Evolutionary conservation across 2,329 filamentous ascomycete species (phyloP).

Genomic region (Fonsecaea multimorphosa): DNA sequence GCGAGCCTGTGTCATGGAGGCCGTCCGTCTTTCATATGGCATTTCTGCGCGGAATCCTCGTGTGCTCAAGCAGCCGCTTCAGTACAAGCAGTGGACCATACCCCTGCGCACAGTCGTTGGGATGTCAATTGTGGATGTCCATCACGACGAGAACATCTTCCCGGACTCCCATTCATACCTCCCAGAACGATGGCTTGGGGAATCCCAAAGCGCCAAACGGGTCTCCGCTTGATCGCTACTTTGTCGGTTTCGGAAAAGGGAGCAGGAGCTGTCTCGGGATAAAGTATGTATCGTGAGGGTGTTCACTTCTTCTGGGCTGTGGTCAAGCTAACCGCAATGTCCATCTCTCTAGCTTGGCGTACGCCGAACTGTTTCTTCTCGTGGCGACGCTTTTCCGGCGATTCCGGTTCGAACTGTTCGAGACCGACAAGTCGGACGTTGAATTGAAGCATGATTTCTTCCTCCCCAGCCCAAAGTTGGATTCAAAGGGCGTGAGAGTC

Average conservation of each 20-base stretch:
- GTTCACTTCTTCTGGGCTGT: background rate
- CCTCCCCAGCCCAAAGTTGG: conserved; percentile 36
- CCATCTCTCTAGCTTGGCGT: conserved; percentile 34
- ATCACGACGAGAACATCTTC: conserved; percentile 45
- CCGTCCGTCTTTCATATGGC: conserved; percentile 51
- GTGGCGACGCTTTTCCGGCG: conserved; percentile 42
- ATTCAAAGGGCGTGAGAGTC: conserved; percentile 38
- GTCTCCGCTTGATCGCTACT: conserved; percentile 42
- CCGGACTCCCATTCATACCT: conserved; percentile 40
- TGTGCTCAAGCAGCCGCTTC: conserved; percentile 34
- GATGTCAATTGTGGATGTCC: conserved; percentile 47
- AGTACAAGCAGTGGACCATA: conserved; percentile 41
- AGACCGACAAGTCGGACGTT: conserved; percentile 45
- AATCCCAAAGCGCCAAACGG: conserved; percentile 30
- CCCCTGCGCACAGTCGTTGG: conserved; percentile 45
- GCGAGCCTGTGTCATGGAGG: conserved; percentile 48
- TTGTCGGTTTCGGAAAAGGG: conserved; percentile 50
- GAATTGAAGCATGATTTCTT: conserved; percentile 41
- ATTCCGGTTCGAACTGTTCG: conserved; percentile 44
- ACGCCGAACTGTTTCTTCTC: conserved; percentile 45
- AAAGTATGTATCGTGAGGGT: conserved; percentile 39
- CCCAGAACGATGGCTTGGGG: conserved; percentile 43
- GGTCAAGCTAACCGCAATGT: background rate
- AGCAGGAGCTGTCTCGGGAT: conserved; percentile 55
- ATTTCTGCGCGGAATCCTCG: conserved; percentile 43